phyloP scores from a whole-genome alignment of 148 eudicot species.

The Rhododendron simsii region DNA sequence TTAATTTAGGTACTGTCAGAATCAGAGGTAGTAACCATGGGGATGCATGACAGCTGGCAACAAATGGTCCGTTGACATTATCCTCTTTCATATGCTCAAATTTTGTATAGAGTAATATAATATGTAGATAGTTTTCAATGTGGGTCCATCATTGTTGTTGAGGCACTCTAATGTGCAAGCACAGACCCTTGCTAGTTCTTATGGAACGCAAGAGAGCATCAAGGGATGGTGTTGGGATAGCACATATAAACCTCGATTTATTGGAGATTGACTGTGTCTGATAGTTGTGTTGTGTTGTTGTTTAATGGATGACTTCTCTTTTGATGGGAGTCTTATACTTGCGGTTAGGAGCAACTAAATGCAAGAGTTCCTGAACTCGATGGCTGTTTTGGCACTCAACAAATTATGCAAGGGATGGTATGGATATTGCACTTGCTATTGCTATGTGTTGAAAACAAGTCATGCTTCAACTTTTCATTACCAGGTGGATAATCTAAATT shows the following conservation, averaged over 20 bases:
- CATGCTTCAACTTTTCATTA: neutral
- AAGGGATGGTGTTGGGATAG: constrained; percentile 12
- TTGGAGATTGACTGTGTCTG: neutral
- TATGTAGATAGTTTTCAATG: neutral
- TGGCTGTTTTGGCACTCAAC: constrained; percentile 20
- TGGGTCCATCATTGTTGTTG: constrained; percentile 4
- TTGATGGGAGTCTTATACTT: neutral
- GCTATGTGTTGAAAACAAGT: neutral
- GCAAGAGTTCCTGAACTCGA: constrained; percentile 15
- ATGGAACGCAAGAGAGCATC: constrained; percentile 17
- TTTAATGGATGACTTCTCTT: neutral
- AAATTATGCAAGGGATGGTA: constrained; percentile 22
- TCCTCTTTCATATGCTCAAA: neutral
- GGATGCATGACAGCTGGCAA: constrained; percentile 15
- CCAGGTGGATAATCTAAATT: neutral
- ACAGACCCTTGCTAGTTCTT: constrained; percentile 13
- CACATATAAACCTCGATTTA: no score
- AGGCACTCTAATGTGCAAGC: constrained; percentile 7
- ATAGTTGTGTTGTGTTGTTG: neutral
- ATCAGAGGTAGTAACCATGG: constrained; percentile 11
- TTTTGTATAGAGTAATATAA: neutral
- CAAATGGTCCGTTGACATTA: constrained; percentile 15
- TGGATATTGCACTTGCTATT: neutral
- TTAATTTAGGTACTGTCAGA: constrained; percentile 16
- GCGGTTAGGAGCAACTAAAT: constrained; percentile 19